Evolutionary conservation across 2,329 filamentous ascomycete species (phyloP), one percentile per base, ranked within the genome.

Genomic region (Periconia digitata): DNA sequence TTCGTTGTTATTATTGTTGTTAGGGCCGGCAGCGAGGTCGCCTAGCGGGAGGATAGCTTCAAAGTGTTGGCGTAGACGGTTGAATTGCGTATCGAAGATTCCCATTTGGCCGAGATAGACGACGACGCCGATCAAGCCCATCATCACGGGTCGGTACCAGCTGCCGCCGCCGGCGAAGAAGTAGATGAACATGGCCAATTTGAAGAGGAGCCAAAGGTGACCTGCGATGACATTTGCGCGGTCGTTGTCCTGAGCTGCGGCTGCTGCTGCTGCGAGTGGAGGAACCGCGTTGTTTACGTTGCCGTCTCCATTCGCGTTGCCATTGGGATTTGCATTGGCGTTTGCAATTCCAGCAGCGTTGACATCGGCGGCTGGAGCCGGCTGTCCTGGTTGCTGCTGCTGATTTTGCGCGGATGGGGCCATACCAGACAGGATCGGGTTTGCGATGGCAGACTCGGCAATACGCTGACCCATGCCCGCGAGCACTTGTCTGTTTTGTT

Each of bases 131-230:
- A 76, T 69, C 6, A 69, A 59, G 5, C 66, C 60, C 8, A 78
- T 60, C 47, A 74, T 65, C 6, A 75, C 47, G 2, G 74, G 72
- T 15, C 67, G 53, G 34, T 75, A 71, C 51, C 69, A 66, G 57
- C 73, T 73, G 22, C 72, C 72, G 17, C 73, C 67, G 47, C 74
- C 74, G 6, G 67, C 77, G 50, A 84, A 76, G 58, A 85, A 76
- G 62, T 82, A 85, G 46, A 79, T 76, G 59, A 85, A 82, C 49
- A 80, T 76, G 48, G 81, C 77, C 17, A 85, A 65, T 8, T 83
- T 78, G 41, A 83, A 67, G 20, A 84, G 75, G 2, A 85, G 74
- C 83, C 83, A 86, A 20, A 79, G 54, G 21, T 79, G 76, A 16
- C 60, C 62, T 1, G 59, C 64, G 13, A 67, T 46, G 21, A 63